phyloP scores from a whole-genome alignment of 148 eudicot genomes.

The Vaccinium macrocarpon region DNA sequence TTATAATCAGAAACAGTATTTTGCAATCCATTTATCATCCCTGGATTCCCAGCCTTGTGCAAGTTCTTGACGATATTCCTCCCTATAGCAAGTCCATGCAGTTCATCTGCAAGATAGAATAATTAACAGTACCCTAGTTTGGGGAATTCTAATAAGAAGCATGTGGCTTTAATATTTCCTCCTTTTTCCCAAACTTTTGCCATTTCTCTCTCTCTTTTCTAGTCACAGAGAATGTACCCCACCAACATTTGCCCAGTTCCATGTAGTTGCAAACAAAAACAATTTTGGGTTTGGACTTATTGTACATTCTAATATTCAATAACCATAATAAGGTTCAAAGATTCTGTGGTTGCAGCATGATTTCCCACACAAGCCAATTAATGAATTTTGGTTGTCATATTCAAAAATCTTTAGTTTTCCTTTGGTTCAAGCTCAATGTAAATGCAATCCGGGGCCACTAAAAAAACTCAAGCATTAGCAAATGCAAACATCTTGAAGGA shows the following conservation, averaged over 20 bases:
- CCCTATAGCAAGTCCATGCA: slow-evolving; percentile 92
- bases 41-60: slow-evolving; percentile 69
- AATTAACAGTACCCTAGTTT: slow-evolving; percentile 1
- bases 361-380: slow-evolving; percentile 1
- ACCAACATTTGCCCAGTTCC: background rate
- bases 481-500: background rate
- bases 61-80: slow-evolving; percentile 86
- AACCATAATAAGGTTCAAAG: background rate
- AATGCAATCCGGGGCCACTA: background rate
- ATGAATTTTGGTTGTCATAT: background rate
- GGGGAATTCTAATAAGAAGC: background rate
- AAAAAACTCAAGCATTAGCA: background rate
- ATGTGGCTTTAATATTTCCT: background rate
- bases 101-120: slow-evolving; percentile 65
- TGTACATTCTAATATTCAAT: background rate
- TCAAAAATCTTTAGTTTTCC: background rate
- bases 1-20: slow-evolving; percentile 40
- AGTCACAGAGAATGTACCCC: background rate
- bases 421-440: slow-evolving; percentile 3
- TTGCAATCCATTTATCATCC: slow-evolving; percentile 26
- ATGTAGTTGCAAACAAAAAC: background rate
- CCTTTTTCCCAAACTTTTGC: background rate
- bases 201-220: background rate
- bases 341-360: background rate
- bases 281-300: background rate